Evolutionary conservation across 2,329 filamentous ascomycete species (phyloP).

Genomic region (Fusarium avenaceum): DNA sequence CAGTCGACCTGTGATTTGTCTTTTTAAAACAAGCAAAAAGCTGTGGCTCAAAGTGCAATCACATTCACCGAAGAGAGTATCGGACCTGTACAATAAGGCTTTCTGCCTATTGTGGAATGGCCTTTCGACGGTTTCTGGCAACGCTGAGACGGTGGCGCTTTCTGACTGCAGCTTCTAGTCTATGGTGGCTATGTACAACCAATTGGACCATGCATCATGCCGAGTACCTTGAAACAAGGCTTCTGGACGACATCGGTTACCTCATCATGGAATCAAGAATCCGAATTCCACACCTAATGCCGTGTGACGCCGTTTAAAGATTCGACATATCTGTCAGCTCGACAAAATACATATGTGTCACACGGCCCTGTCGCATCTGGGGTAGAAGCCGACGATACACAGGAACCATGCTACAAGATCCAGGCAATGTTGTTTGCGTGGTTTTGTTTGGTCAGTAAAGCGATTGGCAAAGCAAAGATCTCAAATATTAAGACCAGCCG

Average conservation of each 20-base stretch:
- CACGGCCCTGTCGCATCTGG: slow-evolving; percentile 22
- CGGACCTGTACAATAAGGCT: neutral
- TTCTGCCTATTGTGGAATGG: too few species aligned
- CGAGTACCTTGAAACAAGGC: slow-evolving; percentile 25
- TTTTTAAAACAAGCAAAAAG: too few species aligned
- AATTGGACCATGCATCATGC: slow-evolving; percentile 20
- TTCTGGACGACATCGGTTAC: neutral
- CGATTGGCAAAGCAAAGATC: slow-evolving; percentile 9
- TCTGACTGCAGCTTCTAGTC: neutral
- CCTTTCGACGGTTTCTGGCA: slow-evolving; percentile 8
- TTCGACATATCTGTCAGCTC: slow-evolving; percentile 36
- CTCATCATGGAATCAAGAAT: slow-evolving; percentile 10
- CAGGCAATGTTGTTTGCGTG: slow-evolving; percentile 3
- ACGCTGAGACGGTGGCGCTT: slow-evolving; percentile 11
- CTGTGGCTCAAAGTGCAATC: neutral
- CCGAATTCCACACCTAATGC: neutral
- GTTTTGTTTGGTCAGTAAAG: slow-evolving; percentile 25
- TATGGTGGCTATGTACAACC: neutral
- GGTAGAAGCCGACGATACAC: slow-evolving; percentile 34
- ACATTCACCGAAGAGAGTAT: neutral
- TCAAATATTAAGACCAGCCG: neutral
- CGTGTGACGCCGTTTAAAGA: slow-evolving; percentile 14
- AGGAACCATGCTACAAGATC: slow-evolving; percentile 14
- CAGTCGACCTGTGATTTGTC: too few species aligned
- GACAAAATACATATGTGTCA: slow-evolving; percentile 36